These are phyloP conservation scores for Podaxis mareebaensis DNA, from an alignment of 768 basidiomycete genomes.

Conservation along the genomic window DNA sequence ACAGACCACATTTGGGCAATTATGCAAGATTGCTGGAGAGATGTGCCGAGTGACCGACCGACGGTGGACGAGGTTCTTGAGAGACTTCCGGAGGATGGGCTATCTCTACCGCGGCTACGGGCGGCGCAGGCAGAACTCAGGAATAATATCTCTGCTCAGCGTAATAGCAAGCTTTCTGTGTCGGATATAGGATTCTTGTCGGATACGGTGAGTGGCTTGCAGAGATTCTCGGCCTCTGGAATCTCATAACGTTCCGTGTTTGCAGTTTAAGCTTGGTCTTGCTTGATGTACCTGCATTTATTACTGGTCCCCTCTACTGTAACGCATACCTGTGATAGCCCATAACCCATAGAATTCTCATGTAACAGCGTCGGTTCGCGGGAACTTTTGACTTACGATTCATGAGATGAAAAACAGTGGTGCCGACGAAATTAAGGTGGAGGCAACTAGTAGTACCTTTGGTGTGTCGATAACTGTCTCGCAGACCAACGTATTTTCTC, in stretches of 20 bases:
- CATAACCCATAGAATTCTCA: too few species aligned
- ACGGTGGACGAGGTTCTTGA: not conserved
- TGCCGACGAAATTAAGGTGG: too few species aligned
- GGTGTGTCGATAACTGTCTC: too few species aligned
- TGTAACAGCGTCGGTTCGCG: too few species aligned
- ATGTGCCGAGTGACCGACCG: not conserved
- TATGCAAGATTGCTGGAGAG: conserved; percentile 4
- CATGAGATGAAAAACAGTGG: too few species aligned
- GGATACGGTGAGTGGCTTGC: not conserved
- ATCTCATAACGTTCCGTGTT: not conserved
- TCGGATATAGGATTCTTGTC: not conserved
- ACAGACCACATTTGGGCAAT: not conserved
- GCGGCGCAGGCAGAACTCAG: not conserved
- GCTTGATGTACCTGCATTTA: too few species aligned
- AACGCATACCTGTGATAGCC: too few species aligned
- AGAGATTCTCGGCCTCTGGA: not conserved
- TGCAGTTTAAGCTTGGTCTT: too few species aligned
- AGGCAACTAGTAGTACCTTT: too few species aligned
- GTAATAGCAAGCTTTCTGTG: not conserved
- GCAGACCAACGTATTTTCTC: too few species aligned
- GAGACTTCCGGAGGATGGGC: not conserved
- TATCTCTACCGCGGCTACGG: not conserved
- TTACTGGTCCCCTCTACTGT: too few species aligned
- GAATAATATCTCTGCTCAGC: not conserved
- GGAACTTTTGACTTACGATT: too few species aligned